Base-by-base conservation (phyloP, 2,329 filamentous ascomycete species). In the Aureobasidium sp. region DNA sequence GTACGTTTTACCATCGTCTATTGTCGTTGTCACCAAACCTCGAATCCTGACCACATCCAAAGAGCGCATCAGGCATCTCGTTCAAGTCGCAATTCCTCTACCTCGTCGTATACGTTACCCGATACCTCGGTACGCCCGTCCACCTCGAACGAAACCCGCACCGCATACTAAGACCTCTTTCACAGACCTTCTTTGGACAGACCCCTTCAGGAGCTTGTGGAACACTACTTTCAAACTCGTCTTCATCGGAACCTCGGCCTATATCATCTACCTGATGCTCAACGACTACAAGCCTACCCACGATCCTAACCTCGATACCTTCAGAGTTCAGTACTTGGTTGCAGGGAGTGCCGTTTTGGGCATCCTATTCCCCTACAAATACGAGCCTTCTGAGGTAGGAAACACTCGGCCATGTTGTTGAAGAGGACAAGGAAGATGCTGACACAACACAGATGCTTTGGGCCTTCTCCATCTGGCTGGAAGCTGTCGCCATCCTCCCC, bases 11-110 rank as follows among this genome's bases (percentile, higher is more conserved):
- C 5, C 27, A 33, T 3, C n/a, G 15, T 31, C 53, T n/a, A 37
- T 27, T 19, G 25, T 35, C 31, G 9, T 9, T 5, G 29, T 25
- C 10, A 23, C 25, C n/a, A 35, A 43, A 8, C 25, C 6, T 25
- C 42, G 19, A 21, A 15, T 40, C 7, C 42, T 51, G 13, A 61
- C 35, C 17, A 17, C 23, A 3, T 23, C 25, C 21, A n/a, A 72
- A 96, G 93, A 96, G 92, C 80, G 96, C 92, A 74, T 87, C 93
- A 43, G 94, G 94, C 68, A 93, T 99, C 75, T 99, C 94, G 17
- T 97, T 99, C 83, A 99, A 99, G 75, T 96, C 93, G 64, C 94
- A 99, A 81, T 90, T 87, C 54, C 83, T 99, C 61, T 99, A 99
- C 77, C 80, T 97, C 67, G 78, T 96, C 46, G 94, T 99, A 69